These are phyloP conservation scores for Xylaria intraflava DNA, from an alignment of 495 filamentous ascomycete genomes.

Conservation along the genomic window DNA sequence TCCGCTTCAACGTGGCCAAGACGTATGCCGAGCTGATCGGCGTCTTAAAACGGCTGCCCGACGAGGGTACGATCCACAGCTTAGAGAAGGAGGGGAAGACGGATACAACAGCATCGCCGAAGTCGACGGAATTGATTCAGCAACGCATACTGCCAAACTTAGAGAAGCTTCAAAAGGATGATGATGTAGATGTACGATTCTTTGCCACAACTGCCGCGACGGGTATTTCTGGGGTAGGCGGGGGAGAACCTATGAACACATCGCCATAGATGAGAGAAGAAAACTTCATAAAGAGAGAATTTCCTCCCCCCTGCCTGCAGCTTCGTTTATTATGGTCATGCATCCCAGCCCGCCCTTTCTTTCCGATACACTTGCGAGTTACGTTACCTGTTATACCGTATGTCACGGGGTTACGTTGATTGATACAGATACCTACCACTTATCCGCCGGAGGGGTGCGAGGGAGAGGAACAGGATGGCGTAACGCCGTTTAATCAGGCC, in stretches of 20 bases:
- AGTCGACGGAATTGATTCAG: slow-evolving; percentile 76
- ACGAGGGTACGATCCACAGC: slow-evolving; percentile 74
- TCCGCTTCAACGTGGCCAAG: slow-evolving; percentile 98
- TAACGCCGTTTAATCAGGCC: no score
- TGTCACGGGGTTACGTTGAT: slow-evolving; percentile 5
- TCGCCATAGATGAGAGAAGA: slow-evolving; percentile 45
- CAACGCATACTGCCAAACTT: slow-evolving; percentile 81
- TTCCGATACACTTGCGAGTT: slow-evolving; percentile 15
- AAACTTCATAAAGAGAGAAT: slow-evolving; percentile 18
- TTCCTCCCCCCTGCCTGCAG: slow-evolving; percentile 11
- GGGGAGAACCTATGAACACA: slow-evolving; percentile 51
- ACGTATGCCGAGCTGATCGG: slow-evolving; percentile 86
- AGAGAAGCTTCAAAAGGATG: slow-evolving; percentile 91
- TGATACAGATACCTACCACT: slow-evolving; percentile 5
- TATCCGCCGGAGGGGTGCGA: background rate
- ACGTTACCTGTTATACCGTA: slow-evolving; percentile 3
- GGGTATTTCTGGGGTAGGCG: slow-evolving; percentile 34
- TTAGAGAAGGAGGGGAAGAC: slow-evolving; percentile 70
- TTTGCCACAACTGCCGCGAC: slow-evolving; percentile 62
- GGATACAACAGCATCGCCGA: slow-evolving; percentile 53
- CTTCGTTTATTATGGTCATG: slow-evolving; percentile 16
- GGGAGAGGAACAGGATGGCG: background rate
- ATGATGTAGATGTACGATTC: slow-evolving; percentile 96
- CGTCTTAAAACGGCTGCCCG: slow-evolving; percentile 81
- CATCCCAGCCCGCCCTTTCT: slow-evolving; percentile 21